Base-by-base conservation (phyloP, 352 stramenopile genomes). In the Globisporangium parvum region DNA sequence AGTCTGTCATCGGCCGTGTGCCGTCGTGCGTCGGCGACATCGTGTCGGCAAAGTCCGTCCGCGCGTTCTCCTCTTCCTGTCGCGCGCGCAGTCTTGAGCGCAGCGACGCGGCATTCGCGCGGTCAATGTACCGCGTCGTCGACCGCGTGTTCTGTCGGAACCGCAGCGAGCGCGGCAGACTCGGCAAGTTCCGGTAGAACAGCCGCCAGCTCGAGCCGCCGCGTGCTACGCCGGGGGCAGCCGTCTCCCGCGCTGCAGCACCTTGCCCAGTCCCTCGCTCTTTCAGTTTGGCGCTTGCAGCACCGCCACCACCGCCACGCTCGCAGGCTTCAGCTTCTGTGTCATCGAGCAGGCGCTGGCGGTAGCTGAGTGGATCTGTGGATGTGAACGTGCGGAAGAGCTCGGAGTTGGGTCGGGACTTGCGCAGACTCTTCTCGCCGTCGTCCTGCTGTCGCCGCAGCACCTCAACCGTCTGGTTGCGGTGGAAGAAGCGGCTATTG, bases 81-180 rank as follows among this genome's bases (percentile, higher is more conserved):
- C 80, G 53, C 1, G 79, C 80, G 4, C 77, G 74, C 28, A 92
- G 49, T 33, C 81, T 57, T 0, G 72, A 80, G 1, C 69, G 54
- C 44, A 92, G 57, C 17, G 82, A 87, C 26, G 70, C 70, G 0
- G 79, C 80, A 53, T 92, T 92, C 1, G 79, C 67, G 10, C 73
- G 79, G 35, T 87, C 78, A 28, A 92, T 90, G 57, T 92, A 90
- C 23, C 82, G 51, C 23, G 82, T 92, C 0, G 76, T 88, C 2
- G 79, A 87, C 21, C 82, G 75, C 26, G 79, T 88, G 49, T 89
- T 88, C 59, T 86, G 79, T 17, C 80, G 79, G 62, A 90, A 92
- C 1, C 82, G 70, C 58, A 92, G 60, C 35, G 76, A 56, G 2
- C 82, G 79, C 21, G 82, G 82, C 44, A 89, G 55, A 24, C 66